Evolutionary conservation across 208 protist genomes (phyloP).

Genomic region (Naegleria gruberi): DNA sequence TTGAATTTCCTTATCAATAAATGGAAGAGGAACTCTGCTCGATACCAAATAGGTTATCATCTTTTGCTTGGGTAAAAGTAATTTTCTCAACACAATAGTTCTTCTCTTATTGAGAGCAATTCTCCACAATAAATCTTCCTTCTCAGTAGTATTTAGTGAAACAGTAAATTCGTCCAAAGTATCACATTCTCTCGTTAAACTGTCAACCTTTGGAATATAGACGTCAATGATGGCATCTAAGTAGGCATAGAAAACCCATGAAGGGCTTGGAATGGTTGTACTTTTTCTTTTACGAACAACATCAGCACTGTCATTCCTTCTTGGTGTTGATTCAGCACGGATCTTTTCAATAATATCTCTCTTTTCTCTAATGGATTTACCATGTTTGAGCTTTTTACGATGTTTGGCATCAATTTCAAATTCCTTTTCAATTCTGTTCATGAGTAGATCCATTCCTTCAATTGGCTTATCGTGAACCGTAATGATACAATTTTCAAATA

Average conservation of each 20-base stretch:
- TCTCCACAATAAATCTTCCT: not conserved
- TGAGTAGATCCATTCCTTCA: not conserved
- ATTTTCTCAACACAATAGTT: not conserved
- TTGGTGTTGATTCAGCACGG: not conserved
- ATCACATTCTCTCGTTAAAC: not conserved
- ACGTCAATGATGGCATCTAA: not conserved
- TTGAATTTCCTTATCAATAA: not conserved
- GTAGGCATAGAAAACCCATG: not conserved
- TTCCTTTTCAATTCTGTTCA: constrained; percentile 2
- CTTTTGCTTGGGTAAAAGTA: not conserved
- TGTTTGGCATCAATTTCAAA: not conserved
- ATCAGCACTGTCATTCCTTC: not conserved
- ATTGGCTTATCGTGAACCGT: not conserved
- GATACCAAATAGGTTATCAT: not conserved
- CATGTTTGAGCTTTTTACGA: not conserved
- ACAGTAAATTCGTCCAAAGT: not conserved
- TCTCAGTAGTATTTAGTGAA: not conserved
- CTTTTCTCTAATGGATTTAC: not conserved
- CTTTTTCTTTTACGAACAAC: not conserved
- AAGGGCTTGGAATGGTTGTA: not conserved
- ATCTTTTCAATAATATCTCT: not conserved
- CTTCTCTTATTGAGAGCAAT: not conserved
- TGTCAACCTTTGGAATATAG: not conserved
- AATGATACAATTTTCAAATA: not conserved
- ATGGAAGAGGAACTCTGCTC: not conserved